Percentiles rank a stretch among this genome's conserved stretches.
These are phyloP conservation scores for Gracilaria domingensis DNA, from an alignment of 23 red algal genomes.

Conservation along the genomic window DNA sequence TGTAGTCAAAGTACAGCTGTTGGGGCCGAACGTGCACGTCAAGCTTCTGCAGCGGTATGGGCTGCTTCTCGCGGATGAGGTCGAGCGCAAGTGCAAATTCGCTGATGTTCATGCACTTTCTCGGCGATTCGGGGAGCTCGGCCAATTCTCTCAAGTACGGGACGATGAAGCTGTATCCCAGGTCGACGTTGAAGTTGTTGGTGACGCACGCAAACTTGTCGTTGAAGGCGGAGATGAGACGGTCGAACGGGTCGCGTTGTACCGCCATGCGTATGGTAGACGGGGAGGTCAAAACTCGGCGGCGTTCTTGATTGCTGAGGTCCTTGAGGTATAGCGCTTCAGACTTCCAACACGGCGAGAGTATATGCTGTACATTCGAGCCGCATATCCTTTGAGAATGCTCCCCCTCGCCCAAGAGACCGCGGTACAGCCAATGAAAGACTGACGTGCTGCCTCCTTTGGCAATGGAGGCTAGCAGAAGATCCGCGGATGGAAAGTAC, in stretches of 20 bases:
- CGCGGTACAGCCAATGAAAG: conserved; percentile 31
- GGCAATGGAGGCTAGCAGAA: conserved; percentile 37
- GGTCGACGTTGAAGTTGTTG: neutral
- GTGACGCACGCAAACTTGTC: conserved; percentile 48
- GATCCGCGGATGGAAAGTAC: conserved; percentile 43
- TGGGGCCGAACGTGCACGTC: conserved; percentile 62
- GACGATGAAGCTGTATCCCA: conserved; percentile 22
- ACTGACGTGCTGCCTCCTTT: conserved; percentile 45
- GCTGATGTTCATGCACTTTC: conserved; percentile 45
- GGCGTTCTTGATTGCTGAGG: neutral
- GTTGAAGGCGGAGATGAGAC: conserved; percentile 49
- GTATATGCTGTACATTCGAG: conserved; percentile 31
- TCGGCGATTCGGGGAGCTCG: neutral
- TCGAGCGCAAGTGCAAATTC: conserved; percentile 60
- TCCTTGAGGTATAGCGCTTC: conserved; percentile 21
- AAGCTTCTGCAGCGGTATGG: neutral
- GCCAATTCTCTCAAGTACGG: conserved; percentile 1
- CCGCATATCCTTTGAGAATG: neutral
- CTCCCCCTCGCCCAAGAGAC: conserved; percentile 2
- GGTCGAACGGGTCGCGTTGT: conserved; percentile 53
- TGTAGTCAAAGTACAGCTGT: conserved; percentile 55
- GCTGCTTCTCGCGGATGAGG: neutral
- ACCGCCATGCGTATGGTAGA: conserved; percentile 49
- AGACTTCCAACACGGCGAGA: conserved; percentile 12
- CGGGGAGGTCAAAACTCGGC: conserved; percentile 12